Conservation (phyloP, 2,329 filamentous ascomycete species). For the Mycosphaerella sp. region DNA sequence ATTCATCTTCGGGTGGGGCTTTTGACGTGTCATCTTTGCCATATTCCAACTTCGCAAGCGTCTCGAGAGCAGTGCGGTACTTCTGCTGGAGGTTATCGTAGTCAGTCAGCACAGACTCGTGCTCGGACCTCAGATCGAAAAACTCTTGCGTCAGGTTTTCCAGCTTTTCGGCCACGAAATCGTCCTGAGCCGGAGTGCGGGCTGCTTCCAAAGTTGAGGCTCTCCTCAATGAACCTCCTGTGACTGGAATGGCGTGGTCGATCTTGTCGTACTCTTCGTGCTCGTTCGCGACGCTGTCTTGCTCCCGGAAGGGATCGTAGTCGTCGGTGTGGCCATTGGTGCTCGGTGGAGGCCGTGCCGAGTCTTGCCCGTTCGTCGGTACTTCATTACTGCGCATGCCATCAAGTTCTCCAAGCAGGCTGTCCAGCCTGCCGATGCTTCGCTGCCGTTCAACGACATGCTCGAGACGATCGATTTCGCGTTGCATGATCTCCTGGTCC, state of each 20-base stretch:
- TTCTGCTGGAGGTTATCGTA: slow-evolving; percentile 73
- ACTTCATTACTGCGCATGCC: slow-evolving; percentile 13
- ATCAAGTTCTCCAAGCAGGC: slow-evolving; percentile 83
- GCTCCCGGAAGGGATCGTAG: slow-evolving; percentile 26
- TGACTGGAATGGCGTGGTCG: slow-evolving; percentile 12
- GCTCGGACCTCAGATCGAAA: slow-evolving; percentile 80
- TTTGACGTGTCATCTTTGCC: slow-evolving; percentile 21
- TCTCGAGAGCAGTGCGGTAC: slow-evolving; percentile 81
- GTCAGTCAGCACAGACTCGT: slow-evolving; percentile 75
- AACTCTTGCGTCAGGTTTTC: slow-evolving; percentile 89
- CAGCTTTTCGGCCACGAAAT: slow-evolving; percentile 85
- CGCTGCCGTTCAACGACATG: slow-evolving; percentile 93
- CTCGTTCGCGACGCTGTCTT: slow-evolving; percentile 2
- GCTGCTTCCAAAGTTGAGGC: slow-evolving; percentile 35
- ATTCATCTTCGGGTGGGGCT: slow-evolving; percentile 55
- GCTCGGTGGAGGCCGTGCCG: slow-evolving; percentile 9
- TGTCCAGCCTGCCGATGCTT: slow-evolving; percentile 90
- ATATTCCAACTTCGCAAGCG: slow-evolving; percentile 79
- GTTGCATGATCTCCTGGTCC: slow-evolving; percentile 93
- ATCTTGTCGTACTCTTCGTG: slow-evolving; percentile 20
- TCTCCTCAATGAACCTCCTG: slow-evolving; percentile 12
- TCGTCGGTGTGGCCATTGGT: slow-evolving; percentile 22
- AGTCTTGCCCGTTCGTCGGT: slow-evolving; percentile 16
- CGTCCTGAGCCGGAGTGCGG: slow-evolving; percentile 70
- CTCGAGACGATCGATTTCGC: slow-evolving; percentile 88